These are phyloP conservation scores for Kockiozyma suomiensis DNA, from an alignment of 805 yeast species.

Conservation along the genomic window DNA sequence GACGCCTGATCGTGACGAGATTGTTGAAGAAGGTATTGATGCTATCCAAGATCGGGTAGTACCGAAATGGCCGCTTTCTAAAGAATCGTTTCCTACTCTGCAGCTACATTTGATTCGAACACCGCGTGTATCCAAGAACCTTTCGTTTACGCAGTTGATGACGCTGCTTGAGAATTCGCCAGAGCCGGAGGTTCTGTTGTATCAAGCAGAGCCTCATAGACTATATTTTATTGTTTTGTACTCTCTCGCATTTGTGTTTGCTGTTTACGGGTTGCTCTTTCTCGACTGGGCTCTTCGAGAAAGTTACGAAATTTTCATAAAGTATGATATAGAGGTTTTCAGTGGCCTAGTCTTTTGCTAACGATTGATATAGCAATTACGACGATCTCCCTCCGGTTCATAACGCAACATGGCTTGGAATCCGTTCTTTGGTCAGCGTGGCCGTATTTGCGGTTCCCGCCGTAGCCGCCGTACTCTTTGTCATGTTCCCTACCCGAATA, in stretches of 20 bases:
- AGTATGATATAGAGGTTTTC: slow-evolving; percentile 1
- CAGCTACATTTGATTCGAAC: slow-evolving; percentile 44
- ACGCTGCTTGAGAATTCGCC: slow-evolving; percentile 55
- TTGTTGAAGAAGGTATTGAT: slow-evolving; percentile 29
- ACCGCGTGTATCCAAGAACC: slow-evolving; percentile 64
- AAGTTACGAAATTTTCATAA: slow-evolving; percentile 37
- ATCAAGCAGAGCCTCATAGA: slow-evolving; percentile 82
- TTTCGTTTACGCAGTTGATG: slow-evolving; percentile 64
- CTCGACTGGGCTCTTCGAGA: slow-evolving; percentile 56
- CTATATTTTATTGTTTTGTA: slow-evolving; percentile 71
- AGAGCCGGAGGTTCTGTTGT: slow-evolving; percentile 67
- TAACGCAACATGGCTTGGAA: slow-evolving; percentile 44
- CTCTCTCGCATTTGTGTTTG: slow-evolving; percentile 66
- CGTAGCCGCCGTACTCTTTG: slow-evolving; percentile 46
- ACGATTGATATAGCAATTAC: slow-evolving; percentile 43
- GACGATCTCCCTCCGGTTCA: slow-evolving; percentile 49
- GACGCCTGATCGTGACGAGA: slow-evolving; percentile 32
- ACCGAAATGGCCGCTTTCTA: slow-evolving; percentile 35
- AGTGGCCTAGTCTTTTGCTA: neutral
- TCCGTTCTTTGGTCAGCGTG: slow-evolving; percentile 45
- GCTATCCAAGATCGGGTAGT: slow-evolving; percentile 28
- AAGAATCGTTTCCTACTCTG: slow-evolving; percentile 35
- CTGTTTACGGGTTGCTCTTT: slow-evolving; percentile 67
- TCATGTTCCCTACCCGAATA: slow-evolving; percentile 67
- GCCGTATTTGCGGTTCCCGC: slow-evolving; percentile 49